Conservation (phyloP, 2,329 filamentous ascomycete species). For the Fusarium cyanostomum region DNA sequence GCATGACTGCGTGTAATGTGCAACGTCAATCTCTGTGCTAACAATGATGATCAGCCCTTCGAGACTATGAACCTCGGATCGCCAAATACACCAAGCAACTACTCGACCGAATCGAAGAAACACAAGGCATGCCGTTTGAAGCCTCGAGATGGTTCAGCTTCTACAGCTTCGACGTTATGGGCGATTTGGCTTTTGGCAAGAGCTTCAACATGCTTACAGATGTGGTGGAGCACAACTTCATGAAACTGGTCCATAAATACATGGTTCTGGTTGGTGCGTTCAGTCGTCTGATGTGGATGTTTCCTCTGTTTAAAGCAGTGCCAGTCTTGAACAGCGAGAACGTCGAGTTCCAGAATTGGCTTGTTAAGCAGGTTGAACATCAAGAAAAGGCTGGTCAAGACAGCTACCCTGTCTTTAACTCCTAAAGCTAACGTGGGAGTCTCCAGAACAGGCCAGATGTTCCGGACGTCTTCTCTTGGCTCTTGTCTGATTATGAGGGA, state of each 20-base stretch:
- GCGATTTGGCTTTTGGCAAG: slow-evolving; percentile 24
- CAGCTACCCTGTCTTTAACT: neutral
- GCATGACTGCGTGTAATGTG: neutral
- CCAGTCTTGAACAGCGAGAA: neutral
- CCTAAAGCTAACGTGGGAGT: neutral
- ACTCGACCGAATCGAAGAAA: neutral
- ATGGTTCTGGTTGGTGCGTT: slow-evolving; percentile 3
- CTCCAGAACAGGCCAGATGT: neutral
- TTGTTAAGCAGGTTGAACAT: neutral
- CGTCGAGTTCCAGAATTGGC: neutral
- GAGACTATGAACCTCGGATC: slow-evolving; percentile 26
- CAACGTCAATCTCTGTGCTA: no score
- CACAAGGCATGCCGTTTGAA: neutral
- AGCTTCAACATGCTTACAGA: slow-evolving; percentile 22
- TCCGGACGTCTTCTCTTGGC: slow-evolving; percentile 11
- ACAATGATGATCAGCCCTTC: neutral
- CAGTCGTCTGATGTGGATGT: neutral
- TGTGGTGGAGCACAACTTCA: slow-evolving; percentile 4
- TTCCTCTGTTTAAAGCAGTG: neutral
- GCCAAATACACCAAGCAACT: slow-evolving; percentile 12
- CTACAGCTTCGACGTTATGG: slow-evolving; percentile 30
- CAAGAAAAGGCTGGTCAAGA: neutral
- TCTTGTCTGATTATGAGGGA: slow-evolving; percentile 9
- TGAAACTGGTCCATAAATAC: neutral
- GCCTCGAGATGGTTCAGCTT: slow-evolving; percentile 15